These are phyloP conservation scores for Gentiana straminea DNA, from an alignment of 257 asterid species.

Conservation along the genomic window DNA sequence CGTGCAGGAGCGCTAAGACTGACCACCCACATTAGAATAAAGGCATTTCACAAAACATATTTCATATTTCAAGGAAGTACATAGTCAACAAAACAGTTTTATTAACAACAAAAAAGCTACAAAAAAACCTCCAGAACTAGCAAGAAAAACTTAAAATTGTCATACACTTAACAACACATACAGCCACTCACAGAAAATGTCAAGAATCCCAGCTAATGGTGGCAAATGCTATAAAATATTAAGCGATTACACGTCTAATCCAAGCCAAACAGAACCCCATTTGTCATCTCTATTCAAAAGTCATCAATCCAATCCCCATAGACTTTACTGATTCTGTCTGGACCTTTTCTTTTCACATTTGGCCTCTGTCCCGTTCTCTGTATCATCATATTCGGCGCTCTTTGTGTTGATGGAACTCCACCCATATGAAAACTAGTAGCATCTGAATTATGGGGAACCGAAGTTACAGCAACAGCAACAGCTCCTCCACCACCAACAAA, in stretches of 20 bases:
- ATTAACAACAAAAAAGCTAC: constrained; percentile 1
- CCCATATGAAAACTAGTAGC: constrained; percentile 7
- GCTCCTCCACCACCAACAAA: constrained; percentile 11
- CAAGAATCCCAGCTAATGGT: neutral
- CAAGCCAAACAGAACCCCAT: neutral
- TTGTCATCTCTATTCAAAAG: constrained; percentile 7
- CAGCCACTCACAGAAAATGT: neutral
- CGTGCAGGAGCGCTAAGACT: no score
- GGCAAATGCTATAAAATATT: neutral
- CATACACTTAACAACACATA: neutral
- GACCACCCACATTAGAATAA: no score
- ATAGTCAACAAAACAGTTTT: neutral
- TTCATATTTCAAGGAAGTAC: neutral
- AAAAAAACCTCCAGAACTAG: constrained; percentile 1
- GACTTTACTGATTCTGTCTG: constrained; percentile 56
- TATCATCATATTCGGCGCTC: constrained; percentile 28
- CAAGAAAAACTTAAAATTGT: neutral
- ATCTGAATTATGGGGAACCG: constrained; percentile 24
- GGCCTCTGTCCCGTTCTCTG: constrained; percentile 27
- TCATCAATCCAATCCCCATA: constrained; percentile 76
- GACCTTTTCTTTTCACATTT: constrained; percentile 50
- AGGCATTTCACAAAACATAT: neutral
- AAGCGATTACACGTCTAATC: neutral
- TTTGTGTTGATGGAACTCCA: constrained; percentile 37
- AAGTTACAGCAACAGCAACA: constrained; percentile 9